phyloP scores from a whole-genome alignment of 2,329 filamentous ascomycete species.

The Aspergillus flavus region DNA sequence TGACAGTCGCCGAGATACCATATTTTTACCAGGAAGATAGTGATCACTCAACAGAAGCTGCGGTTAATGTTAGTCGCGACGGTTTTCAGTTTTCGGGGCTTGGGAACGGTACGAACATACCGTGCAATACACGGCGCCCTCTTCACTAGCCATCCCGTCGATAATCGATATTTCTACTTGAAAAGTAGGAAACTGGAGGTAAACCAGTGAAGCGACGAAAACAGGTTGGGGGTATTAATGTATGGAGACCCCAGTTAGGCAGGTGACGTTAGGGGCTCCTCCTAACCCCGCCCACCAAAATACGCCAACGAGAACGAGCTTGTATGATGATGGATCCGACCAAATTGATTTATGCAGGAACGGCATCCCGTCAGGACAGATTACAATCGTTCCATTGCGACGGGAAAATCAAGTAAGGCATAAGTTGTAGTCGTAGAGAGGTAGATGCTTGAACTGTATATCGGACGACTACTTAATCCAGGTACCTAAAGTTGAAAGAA shows the following conservation, averaged over 20 bases:
- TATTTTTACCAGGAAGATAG: constrained; percentile 79
- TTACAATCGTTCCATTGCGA: not conserved
- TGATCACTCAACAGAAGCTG: constrained; percentile 90
- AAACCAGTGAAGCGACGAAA: constrained; percentile 4
- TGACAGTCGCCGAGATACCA: not conserved
- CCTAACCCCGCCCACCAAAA: constrained; percentile 23
- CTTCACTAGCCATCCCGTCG: constrained; percentile 42
- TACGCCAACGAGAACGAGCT: not conserved
- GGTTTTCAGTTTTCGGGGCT: constrained; percentile 20
- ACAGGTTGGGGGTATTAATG: not conserved
- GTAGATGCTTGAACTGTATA: not conserved
- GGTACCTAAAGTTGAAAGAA: not conserved
- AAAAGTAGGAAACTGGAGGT: constrained; percentile 1
- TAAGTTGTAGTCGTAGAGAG: not conserved
- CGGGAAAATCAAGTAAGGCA: not conserved
- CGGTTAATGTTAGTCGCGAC: constrained; percentile 1
- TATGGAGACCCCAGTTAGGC: constrained; percentile 16
- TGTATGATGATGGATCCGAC: not conserved
- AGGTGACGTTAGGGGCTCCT: constrained; percentile 17
- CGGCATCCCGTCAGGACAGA: not conserved
- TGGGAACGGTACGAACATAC: constrained; percentile 43
- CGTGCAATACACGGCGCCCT: constrained; percentile 68
- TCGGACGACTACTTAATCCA: not conserved
- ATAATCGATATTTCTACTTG: not conserved
- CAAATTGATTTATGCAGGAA: not conserved